These are phyloP conservation scores for Cydonia oblonga DNA, from an alignment of 331 rosid genomes.

Conservation along the genomic window DNA sequence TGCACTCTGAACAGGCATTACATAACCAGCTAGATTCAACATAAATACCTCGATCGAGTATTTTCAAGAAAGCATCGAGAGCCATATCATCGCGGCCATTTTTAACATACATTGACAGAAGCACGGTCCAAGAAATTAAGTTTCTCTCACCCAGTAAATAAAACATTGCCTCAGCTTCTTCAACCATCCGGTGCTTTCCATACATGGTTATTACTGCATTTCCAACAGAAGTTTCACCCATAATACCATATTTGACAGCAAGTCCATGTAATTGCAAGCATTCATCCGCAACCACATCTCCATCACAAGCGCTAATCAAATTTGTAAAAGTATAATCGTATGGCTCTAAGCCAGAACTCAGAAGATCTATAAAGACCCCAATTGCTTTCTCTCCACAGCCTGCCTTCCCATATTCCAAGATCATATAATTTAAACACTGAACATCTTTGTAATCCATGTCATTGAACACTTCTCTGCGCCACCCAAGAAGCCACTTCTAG, in stretches of 20 bases:
- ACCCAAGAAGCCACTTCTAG: conserved; percentile 22
- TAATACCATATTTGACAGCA: conserved; percentile 25
- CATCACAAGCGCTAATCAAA: conserved; percentile 25
- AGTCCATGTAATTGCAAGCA: conserved; percentile 40
- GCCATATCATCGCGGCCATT: conserved; percentile 18
- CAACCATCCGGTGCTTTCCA: conserved; percentile 28
- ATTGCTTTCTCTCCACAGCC: conserved; percentile 26
- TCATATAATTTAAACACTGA: conserved; percentile 42
- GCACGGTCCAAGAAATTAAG: conserved; percentile 38
- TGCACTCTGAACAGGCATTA: conserved; percentile 39
- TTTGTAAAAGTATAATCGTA: conserved; percentile 29
- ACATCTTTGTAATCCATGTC: conserved; percentile 21
- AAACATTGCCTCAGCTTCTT: conserved; percentile 32
- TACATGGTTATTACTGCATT: conserved; percentile 40
- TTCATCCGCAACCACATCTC: conserved; percentile 7
- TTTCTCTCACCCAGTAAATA: conserved; percentile 13
- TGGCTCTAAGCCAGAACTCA: conserved; percentile 30
- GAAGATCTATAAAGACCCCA: conserved; percentile 21
- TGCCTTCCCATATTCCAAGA: conserved; percentile 36
- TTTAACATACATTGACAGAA: conserved; percentile 24
- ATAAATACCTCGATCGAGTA: conserved; percentile 20
- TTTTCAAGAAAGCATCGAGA: conserved; percentile 17
- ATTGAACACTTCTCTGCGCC: conserved; percentile 30
- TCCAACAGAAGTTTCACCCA: conserved; percentile 27
- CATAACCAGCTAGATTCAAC: conserved; percentile 29